Conservation (phyloP, 2,329 filamentous ascomycete genomes). For the Diaporthe sp. region DNA sequence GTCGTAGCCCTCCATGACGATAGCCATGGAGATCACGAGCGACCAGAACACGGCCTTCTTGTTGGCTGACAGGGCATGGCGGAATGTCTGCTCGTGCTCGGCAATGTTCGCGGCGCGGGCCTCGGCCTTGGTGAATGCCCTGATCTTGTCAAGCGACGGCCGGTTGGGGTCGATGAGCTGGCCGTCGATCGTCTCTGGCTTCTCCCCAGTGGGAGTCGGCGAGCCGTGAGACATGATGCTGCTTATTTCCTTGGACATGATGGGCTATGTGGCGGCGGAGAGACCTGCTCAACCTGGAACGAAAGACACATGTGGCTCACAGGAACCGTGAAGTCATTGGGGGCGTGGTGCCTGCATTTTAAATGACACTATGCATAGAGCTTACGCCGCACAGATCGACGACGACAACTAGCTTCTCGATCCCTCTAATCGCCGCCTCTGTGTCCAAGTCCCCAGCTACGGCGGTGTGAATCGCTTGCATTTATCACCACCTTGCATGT, state of each 20-base stretch:
- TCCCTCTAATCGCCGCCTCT: neutral
- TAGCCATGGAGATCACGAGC: slow-evolving; percentile 41
- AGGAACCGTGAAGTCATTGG: neutral
- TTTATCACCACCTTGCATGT: neutral
- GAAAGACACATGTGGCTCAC: slow-evolving; percentile 10
- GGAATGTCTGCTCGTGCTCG: slow-evolving; percentile 33
- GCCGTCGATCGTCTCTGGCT: neutral
- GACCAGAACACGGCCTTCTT: slow-evolving; percentile 42
- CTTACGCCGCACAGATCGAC: neutral
- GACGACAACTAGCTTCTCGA: neutral
- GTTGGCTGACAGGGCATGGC: neutral
- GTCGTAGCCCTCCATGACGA: slow-evolving; percentile 49
- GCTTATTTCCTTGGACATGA: slow-evolving; percentile 28
- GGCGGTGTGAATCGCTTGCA: slow-evolving; percentile 20
- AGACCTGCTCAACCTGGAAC: slow-evolving; percentile 13
- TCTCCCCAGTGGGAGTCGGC: neutral
- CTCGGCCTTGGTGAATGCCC: slow-evolving; percentile 29
- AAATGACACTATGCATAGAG: neutral
- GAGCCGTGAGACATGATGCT: slow-evolving; percentile 14
- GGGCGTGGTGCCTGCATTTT: neutral
- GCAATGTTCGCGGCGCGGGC: slow-evolving; percentile 33
- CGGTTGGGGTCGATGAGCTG: slow-evolving; percentile 8
- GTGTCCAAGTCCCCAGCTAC: neutral
- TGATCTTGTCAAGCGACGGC: slow-evolving; percentile 27
- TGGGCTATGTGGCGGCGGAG: slow-evolving; percentile 10